Conservation (phyloP, 73 alveolate genomes). For the Halteria grandinella region DNA sequence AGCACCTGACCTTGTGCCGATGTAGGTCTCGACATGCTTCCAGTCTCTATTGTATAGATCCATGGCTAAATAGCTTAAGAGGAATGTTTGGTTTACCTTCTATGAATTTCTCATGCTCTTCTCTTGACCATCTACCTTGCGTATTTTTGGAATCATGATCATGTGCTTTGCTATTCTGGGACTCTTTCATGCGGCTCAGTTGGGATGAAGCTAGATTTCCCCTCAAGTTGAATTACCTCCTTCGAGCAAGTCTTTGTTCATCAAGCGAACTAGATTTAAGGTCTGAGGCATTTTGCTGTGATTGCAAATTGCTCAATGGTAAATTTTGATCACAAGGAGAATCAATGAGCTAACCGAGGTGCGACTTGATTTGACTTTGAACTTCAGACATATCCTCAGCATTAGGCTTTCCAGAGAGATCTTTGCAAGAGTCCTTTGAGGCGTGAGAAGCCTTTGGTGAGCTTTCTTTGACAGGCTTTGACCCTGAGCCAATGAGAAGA, state of each 20-base stretch:
- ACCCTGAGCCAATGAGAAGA: too few species aligned
- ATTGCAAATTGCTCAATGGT: too few species aligned
- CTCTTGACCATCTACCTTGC: conserved; percentile 63
- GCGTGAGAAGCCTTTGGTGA: too few species aligned
- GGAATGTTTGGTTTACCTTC: conserved; percentile 72
- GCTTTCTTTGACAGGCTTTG: too few species aligned
- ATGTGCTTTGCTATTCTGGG: not conserved
- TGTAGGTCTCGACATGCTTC: conserved; percentile 73
- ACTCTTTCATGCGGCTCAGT: conserved; percentile 1
- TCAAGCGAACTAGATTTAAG: too few species aligned
- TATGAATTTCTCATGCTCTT: conserved; percentile 69
- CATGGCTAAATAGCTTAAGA: conserved; percentile 53
- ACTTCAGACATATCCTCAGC: too few species aligned
- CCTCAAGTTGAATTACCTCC: conserved; percentile 28
- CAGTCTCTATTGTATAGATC: conserved; percentile 79
- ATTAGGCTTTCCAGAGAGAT: too few species aligned
- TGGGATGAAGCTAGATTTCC: conserved; percentile 22
- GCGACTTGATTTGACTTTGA: too few species aligned
- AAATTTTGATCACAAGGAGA: too few species aligned
- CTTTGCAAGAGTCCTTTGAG: too few species aligned
- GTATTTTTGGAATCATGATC: conserved; percentile 20
- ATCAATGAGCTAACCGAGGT: too few species aligned
- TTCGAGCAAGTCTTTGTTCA: conserved; percentile 23
- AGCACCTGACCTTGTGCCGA: conserved; percentile 78
- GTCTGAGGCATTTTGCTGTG: too few species aligned